These are phyloP conservation scores for Mortierella sp. DNA, from an alignment of 371 early-diverging fungal genomes.

Conservation along the genomic window DNA sequence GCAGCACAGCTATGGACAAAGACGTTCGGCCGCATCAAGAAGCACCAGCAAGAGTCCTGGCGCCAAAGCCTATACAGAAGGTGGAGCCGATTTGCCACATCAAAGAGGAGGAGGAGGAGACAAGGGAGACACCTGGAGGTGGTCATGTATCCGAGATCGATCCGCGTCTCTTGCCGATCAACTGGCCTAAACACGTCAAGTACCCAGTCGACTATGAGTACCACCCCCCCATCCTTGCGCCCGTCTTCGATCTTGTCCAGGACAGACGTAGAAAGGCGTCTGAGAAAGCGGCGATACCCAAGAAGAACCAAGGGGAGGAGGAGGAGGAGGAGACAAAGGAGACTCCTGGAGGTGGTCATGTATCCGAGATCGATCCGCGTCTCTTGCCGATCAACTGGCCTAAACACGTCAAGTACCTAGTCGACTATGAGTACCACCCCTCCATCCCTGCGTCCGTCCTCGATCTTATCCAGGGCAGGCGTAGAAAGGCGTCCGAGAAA, in stretches of 20 bases:
- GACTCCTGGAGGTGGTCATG: conserved; percentile 15
- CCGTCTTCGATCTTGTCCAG: conserved; percentile 35
- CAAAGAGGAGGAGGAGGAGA: neutral
- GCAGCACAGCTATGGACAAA: conserved; percentile 1
- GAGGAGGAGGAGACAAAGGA: neutral
- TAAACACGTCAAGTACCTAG: conserved; percentile 37
- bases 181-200: conserved; percentile 30
- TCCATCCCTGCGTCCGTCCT: conserved; percentile 19
- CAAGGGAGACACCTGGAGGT: neutral
- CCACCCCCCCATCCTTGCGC: conserved; percentile 28
- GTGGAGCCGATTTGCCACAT: no score
- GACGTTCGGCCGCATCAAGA: neutral
- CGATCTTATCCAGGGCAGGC: conserved; percentile 38
- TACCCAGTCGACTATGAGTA: conserved; percentile 38
- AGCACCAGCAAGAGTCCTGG: no score
- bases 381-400: conserved; percentile 48
- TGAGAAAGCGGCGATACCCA: neutral
- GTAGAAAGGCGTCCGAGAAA: conserved; percentile 13
- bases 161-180: conserved; percentile 23
- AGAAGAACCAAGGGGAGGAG: neutral
- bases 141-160: conserved; percentile 28
- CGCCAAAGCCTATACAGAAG: no score
- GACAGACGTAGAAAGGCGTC: conserved; percentile 19
- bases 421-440: conserved; percentile 51
- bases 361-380: conserved; percentile 23